A percentile compares a stretch with the other conserved stretches of the same genome.
These are phyloP conservation scores for Acrocalymma vagum DNA, from an alignment of 2,329 filamentous ascomycete species.

Conservation along the genomic window DNA sequence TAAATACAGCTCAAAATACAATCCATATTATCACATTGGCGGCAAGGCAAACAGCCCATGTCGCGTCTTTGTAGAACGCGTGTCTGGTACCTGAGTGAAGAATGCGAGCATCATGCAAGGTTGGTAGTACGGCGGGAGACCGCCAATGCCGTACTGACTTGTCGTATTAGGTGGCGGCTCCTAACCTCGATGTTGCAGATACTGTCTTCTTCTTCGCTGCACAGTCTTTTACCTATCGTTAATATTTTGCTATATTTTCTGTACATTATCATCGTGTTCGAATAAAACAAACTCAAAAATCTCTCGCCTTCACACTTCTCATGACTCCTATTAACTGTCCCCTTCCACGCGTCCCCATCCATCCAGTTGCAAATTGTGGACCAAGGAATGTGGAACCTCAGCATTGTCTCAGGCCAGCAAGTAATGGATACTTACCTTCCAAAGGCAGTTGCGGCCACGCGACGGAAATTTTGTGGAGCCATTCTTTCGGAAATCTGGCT, in stretches of 20 bases:
- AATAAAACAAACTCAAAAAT: too few species aligned
- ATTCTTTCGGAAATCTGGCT: conserved; percentile 31
- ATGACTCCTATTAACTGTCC: too few species aligned
- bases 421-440: conserved; percentile 31
- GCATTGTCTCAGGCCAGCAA: conserved; percentile 36
- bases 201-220: too few species aligned
- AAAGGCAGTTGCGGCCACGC: conserved; percentile 19
- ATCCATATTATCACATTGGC: conserved; percentile 11
- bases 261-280: too few species aligned
- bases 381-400: conserved; percentile 37
- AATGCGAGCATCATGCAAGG: conserved; percentile 43
- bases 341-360: not conserved
- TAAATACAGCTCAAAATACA: conserved; percentile 21
- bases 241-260: too few species aligned
- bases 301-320: too few species aligned
- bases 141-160: conserved; percentile 7
- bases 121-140: conserved; percentile 28
- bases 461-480: conserved; percentile 20
- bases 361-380: conserved; percentile 5
- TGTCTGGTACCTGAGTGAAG: conserved; percentile 34
- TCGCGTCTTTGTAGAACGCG: conserved; percentile 27
- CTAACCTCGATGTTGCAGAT: conserved; percentile 13
- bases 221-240: too few species aligned
- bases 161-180: too few species aligned
- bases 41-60: conserved; percentile 26